Conservation (phyloP, 2,329 filamentous ascomycete genomes). For the Tolypocladium ovalisporum region DNA sequence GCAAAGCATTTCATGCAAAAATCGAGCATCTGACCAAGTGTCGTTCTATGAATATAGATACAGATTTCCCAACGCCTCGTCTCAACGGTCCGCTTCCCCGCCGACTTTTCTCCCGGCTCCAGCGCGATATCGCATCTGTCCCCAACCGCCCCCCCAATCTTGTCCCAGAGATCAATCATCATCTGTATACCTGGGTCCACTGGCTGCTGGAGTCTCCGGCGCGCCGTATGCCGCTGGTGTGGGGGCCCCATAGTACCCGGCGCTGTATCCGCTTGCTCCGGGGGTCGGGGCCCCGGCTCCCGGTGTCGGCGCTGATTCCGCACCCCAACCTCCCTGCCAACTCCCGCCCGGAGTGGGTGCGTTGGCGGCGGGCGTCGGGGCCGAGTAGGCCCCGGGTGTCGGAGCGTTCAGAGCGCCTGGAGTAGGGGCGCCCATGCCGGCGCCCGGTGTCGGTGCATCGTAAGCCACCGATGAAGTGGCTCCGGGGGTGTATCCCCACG, state of each 20-base stretch:
- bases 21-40: not conserved
- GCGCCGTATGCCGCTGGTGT: conserved; percentile 52
- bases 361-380: conserved; percentile 50
- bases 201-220: conserved; percentile 51
- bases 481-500: conserved; percentile 49
- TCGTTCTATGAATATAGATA: not conserved
- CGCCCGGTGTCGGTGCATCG: conserved; percentile 60
- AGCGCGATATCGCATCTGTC: not conserved
- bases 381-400: conserved; percentile 58
- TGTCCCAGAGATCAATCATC: conserved; percentile 25
- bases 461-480: conserved; percentile 39
- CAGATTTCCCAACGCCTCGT: not conserved
- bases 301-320: conserved; percentile 56
- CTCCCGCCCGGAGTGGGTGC: conserved; percentile 61
- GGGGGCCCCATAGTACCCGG: conserved; percentile 41
- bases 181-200: conserved; percentile 42
- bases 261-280: conserved; percentile 44
- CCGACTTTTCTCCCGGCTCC: not conserved
- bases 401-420: conserved; percentile 56
- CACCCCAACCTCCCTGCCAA: conserved; percentile 48
- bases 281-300: conserved; percentile 59
- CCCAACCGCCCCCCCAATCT: not conserved
- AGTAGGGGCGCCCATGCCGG: conserved; percentile 46
- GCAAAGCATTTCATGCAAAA: not conserved
- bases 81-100: not conserved